These are phyloP conservation scores for Neurospora intermedia DNA, from an alignment of 495 filamentous ascomycete genomes.

Conservation along the genomic window DNA sequence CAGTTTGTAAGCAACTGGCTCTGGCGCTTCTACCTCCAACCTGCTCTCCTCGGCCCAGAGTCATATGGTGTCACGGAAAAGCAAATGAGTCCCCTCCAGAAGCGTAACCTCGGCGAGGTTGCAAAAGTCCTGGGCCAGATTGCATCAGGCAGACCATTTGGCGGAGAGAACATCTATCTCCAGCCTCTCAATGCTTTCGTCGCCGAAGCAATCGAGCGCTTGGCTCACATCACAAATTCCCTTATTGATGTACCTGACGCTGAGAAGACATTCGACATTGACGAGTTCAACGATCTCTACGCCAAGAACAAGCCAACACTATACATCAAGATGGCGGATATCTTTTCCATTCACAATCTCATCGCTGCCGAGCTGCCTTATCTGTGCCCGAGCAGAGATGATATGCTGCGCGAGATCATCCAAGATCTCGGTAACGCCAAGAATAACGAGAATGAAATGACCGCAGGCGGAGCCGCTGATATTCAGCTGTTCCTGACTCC, in stretches of 20 bases:
- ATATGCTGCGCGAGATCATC: slow-evolving; percentile 82
- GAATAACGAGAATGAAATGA: slow-evolving; percentile 87
- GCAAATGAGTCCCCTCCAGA: slow-evolving; percentile 78
- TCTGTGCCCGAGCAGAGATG: slow-evolving; percentile 71
- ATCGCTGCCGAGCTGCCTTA: slow-evolving; percentile 65
- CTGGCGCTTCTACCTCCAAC: slow-evolving; percentile 89
- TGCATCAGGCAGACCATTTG: slow-evolving; percentile 74
- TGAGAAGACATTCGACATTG: slow-evolving; percentile 90
- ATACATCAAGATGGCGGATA: slow-evolving; percentile 97
- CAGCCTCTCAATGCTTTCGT: slow-evolving; percentile 89
- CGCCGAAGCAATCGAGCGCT: slow-evolving; percentile 69
- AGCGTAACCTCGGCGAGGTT: slow-evolving; percentile 84
- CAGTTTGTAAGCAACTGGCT: slow-evolving; percentile 82
- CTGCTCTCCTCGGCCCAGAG: slow-evolving; percentile 77
- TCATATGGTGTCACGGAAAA: slow-evolving; percentile 83
- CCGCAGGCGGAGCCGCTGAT: slow-evolving; percentile 75
- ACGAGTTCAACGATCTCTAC: slow-evolving; percentile 96
- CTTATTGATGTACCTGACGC: slow-evolving; percentile 77
- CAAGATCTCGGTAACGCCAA: slow-evolving; percentile 91
- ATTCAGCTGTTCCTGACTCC: slow-evolving; percentile 87
- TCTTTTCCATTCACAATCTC: slow-evolving; percentile 90
- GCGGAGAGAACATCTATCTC: slow-evolving; percentile 88
- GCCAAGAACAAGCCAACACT: slow-evolving; percentile 90
- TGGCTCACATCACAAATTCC: slow-evolving; percentile 58
- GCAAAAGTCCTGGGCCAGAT: slow-evolving; percentile 85